A percentile compares a stretch with the other conserved stretches of the same genome.
Evolutionary conservation across 495 filamentous ascomycete species (phyloP).

Genomic region (Tuber indicum): DNA sequence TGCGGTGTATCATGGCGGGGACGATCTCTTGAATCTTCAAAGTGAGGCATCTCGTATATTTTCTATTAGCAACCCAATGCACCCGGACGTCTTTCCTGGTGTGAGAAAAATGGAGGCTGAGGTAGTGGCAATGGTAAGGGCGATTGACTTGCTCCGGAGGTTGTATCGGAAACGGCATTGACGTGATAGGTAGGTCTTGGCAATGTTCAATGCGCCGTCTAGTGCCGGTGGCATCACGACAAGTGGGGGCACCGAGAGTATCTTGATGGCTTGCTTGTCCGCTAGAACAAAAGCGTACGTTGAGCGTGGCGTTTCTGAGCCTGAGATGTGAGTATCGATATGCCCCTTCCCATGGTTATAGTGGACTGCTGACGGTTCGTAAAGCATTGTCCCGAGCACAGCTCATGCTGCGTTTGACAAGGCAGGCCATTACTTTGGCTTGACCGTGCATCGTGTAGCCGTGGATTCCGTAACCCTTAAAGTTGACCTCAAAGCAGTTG

Average conservation of each 20-base stretch:
- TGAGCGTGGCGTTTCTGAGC: slow-evolving; percentile 82
- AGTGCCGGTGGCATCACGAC: slow-evolving; percentile 84
- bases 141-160: neutral
- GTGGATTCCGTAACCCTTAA: slow-evolving; percentile 81
- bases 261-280: slow-evolving; percentile 84
- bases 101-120: slow-evolving; percentile 99
- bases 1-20: slow-evolving; percentile 92
- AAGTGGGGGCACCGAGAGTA: slow-evolving; percentile 89
- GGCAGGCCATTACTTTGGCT: slow-evolving; percentile 87
- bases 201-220: slow-evolving; percentile 82
- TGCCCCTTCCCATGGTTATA: neutral
- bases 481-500: slow-evolving; percentile 68
- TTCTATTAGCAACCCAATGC: slow-evolving; percentile 95
- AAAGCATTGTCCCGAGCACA: slow-evolving; percentile 85
- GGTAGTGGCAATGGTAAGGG: slow-evolving; percentile 80
- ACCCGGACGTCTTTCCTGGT: slow-evolving; percentile 96
- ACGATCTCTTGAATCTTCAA: slow-evolving; percentile 75
- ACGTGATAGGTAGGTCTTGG: slow-evolving; percentile 53
- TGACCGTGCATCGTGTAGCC: slow-evolving; percentile 82
- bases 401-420: slow-evolving; percentile 96
- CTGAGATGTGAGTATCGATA: slow-evolving; percentile 67
- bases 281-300: slow-evolving; percentile 80
- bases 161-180: neutral
- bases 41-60: slow-evolving; percentile 88
- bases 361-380: slow-evolving; percentile 30